A percentile compares a stretch with the other conserved stretches of the same genome.
Evolutionary conservation across 192 early-diverging fungal species (phyloP).

Genomic region (Umbelopsis ramanniana): DNA sequence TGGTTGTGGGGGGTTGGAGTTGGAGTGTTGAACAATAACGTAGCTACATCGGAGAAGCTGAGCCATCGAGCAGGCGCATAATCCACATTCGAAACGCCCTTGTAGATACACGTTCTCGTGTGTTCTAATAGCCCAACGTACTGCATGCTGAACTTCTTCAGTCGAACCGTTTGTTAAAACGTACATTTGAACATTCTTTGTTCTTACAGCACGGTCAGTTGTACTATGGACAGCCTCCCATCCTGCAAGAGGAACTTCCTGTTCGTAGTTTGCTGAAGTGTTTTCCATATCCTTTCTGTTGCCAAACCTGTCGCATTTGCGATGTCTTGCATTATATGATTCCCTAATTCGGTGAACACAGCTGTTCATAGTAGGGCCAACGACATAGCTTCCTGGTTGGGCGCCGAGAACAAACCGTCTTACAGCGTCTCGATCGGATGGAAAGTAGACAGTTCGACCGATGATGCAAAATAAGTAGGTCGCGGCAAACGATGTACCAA

Average conservation of each 20-base stretch:
- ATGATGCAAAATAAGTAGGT: not conserved
- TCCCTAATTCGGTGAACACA: not conserved
- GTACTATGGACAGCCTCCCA: not conserved
- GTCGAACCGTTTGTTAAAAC: not conserved
- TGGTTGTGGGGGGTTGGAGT: not conserved
- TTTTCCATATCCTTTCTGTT: not conserved
- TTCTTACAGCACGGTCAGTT: not conserved
- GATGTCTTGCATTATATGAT: too few species aligned
- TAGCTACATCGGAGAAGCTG: not conserved
- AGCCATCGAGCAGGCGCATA: constrained; percentile 3
- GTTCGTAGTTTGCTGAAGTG: not conserved
- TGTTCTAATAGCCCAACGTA: not conserved
- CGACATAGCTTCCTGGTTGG: constrained; percentile 1
- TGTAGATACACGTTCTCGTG: constrained; percentile 11
- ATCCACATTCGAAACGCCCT: constrained; percentile 2
- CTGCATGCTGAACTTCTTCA: constrained; percentile 1
- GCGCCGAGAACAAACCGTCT: not conserved
- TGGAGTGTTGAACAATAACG: not conserved
- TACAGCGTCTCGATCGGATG: not conserved
- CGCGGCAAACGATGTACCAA: not conserved
- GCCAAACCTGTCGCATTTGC: too few species aligned
- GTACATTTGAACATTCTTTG: not conserved
- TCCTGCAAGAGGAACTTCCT: not conserved
- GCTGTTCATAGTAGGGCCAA: not conserved
- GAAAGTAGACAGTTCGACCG: not conserved